Percentiles rank a stretch among this genome's conserved stretches.
Conservation (phyloP, 441 rosid species). For the Corymbia citriodora region DNA sequence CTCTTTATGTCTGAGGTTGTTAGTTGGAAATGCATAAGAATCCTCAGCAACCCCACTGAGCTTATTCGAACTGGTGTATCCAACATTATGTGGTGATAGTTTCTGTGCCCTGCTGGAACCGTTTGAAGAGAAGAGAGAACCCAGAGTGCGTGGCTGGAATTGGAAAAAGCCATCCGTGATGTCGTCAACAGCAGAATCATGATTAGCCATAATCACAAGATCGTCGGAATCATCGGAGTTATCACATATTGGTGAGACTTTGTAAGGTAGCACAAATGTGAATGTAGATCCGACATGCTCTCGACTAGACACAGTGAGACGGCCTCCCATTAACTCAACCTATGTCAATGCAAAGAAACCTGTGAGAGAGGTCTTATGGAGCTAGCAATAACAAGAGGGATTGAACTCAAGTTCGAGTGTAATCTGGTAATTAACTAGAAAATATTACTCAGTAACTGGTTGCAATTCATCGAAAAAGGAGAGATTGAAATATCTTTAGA, state of each 20-base stretch:
- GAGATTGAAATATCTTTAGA: background rate
- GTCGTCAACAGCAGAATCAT: slow-evolving; percentile 50
- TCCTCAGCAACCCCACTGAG: slow-evolving; percentile 33
- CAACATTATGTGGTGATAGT: slow-evolving; percentile 29
- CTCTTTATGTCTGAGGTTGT: slow-evolving; percentile 33
- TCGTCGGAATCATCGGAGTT: slow-evolving; percentile 70
- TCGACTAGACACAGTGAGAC: slow-evolving; percentile 73
- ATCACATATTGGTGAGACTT: slow-evolving; percentile 47
- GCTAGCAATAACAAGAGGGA: background rate
- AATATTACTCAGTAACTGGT: background rate
- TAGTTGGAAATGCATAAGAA: slow-evolving; percentile 24
- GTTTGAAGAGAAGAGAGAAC: slow-evolving; percentile 64
- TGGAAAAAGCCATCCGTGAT: slow-evolving; percentile 65
- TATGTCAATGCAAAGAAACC: slow-evolving; percentile 19
- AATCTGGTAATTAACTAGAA: background rate
- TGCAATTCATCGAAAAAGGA: background rate
- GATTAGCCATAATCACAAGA: slow-evolving; percentile 57
- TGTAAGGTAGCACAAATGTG: slow-evolving; percentile 83
- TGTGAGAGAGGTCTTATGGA: background rate
- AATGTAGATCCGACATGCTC: slow-evolving; percentile 80
- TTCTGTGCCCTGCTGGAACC: slow-evolving; percentile 45
- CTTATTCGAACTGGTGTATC: slow-evolving; percentile 23
- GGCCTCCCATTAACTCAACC: slow-evolving; percentile 97
- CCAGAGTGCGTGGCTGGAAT: slow-evolving; percentile 65
- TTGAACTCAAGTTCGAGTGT: background rate